Percentiles rank a stretch among this genome's conserved stretches.
Conservation (phyloP, 1,139 yeast species). For the Pichia sp. region DNA sequence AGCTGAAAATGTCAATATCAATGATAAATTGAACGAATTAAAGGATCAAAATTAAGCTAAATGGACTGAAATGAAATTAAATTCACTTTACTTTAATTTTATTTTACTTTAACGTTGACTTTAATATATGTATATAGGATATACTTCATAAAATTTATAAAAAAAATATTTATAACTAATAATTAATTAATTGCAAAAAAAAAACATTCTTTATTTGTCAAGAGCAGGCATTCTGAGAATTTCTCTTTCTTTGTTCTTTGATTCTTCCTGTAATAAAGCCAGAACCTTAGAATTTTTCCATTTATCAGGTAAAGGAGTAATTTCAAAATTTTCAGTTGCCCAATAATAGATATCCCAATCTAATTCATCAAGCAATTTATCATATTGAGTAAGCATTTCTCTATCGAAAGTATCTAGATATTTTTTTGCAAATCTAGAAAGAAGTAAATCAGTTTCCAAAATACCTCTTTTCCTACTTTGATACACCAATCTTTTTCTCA, state of each 20-base stretch:
- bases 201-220: not conserved
- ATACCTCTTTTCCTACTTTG: constrained; percentile 96
- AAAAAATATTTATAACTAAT: too few species aligned
- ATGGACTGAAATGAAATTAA: too few species aligned
- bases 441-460: constrained; percentile 79
- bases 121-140: not conserved
- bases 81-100: too few species aligned
- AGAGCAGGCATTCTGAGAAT: constrained; percentile 76
- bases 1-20: constrained; percentile 12
- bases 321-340: constrained; percentile 80
- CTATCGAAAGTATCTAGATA: constrained; percentile 53
- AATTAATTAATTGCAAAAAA: not conserved
- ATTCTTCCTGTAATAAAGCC: constrained; percentile 60
- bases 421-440: constrained; percentile 79
- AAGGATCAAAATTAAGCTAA: not conserved
- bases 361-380: constrained; percentile 75
- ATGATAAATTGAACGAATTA: constrained; percentile 9
- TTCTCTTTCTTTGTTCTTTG: constrained; percentile 65
- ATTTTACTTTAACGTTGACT: too few species aligned
- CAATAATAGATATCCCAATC: constrained; percentile 99
- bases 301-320: constrained; percentile 78
- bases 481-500: constrained; percentile 80
- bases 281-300: constrained; percentile 71
- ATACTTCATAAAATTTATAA: not conserved
- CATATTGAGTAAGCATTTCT: constrained; percentile 79